Base-by-base conservation (phyloP, 73 alveolate genomes). In the Tetrahymena thermophila region DNA sequence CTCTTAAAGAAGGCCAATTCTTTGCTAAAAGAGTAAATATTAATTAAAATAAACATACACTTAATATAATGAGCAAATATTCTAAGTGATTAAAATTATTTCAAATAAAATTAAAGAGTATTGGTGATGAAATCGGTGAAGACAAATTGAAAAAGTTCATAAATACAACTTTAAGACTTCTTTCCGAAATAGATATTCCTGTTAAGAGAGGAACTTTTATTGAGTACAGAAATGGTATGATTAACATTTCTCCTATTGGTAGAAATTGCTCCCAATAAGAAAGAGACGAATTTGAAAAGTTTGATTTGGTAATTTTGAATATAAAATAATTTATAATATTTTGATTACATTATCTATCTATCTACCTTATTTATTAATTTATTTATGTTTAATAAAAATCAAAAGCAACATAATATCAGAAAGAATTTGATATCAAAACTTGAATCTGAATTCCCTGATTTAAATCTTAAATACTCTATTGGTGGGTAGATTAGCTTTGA, bases 401-500 rank as follows among this genome's bases (percentile, higher is more conserved):
- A 19, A 71, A 95, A 97, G 94, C 96, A 95, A 85, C 97, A 97
- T 94, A 25, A 97, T 17, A 93, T 99, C 56, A 98, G 99, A 94
- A 98, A 96, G 96, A 94, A 96, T 35, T 96, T 99, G 84, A 97
- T 97, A 19, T 98, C 98, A 93, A 96, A 97, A 25, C 83, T 99
- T 43, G 94, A 96, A 56, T 93, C 97, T 34, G 97, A 98, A 43
- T 97, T 99, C 93, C 97, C 96, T 9, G 98, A 98, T 55, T 96
- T 89, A 19, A 96, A 96, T 16, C 96, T 99, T 34, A 97, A 97
- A 89, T 97, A 97, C 93, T 98, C 99, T 35, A 99, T 99, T 94
- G 99, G 99, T 31, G 99, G 99, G 2, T 98, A 99, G 96, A 99
- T 99, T 44, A 96, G 99, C 93, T 96, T 99, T 94, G 99, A 99